Base-by-base conservation (phyloP, 2,329 filamentous ascomycete species). In the Fusarium sp. region DNA sequence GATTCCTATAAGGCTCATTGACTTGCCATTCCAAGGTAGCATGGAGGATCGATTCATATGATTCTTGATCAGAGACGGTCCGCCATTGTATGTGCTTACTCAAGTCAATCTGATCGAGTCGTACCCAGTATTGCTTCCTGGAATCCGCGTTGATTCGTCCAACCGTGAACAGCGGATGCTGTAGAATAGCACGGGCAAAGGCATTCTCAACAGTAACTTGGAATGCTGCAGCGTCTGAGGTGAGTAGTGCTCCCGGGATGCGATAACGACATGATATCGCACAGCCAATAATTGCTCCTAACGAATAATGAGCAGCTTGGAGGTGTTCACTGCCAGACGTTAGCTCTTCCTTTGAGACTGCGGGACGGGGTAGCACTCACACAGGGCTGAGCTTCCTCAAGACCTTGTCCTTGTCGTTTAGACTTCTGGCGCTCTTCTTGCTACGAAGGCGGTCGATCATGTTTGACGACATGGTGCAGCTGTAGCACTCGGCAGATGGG, bases 331-430 rank as follows among this genome's bases (percentile, higher is more conserved):
- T 73, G 15, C 8, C 4, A 24, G 3, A 1, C 4, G 2, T 72
- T 38, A 72, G 63, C 36, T 49, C 12, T 2, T 10, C 9, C 4
- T 9, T 4, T 3, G 5, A 36, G 13, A 17, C 1, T 20, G 12
- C 1, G 9, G 38, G 4, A 20, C 3, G 9, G 3, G 1, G 14
- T 39, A 15, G 14, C 2, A 52, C 70, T 20, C 18, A 72, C 69
- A 66, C n/a, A 13, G 56, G 64, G 38, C 70, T 65, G 14, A 73
- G 69, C 18, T 58, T 66, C n/a, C 70, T 52, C 10, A 73, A 9
- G 1, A 66, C 26, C 20, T 28, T 58, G 5, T 48, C 31, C 24
- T 33, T 38, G 17, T 39, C 35, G 4, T 33, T 51, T 1, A 51
- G 13, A 17, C 26, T 39, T 2, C 22, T 38, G 22, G 26, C 2